Percentiles rank a stretch among this genome's conserved stretches.
phyloP scores from a whole-genome alignment of 164 flowering plant species.

The Annona squamosa region DNA sequence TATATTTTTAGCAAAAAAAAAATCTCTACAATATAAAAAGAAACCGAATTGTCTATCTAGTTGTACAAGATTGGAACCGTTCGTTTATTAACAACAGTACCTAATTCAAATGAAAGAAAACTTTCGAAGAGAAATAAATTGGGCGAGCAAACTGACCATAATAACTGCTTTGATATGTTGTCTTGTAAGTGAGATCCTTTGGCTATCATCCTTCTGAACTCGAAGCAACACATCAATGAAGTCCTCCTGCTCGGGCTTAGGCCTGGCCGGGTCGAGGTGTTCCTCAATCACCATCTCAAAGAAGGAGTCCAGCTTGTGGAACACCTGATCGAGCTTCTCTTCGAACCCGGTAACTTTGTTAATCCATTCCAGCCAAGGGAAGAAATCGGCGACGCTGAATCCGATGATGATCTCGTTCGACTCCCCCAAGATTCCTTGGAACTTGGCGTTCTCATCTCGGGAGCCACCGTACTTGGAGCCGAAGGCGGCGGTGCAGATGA shows the following conservation, averaged over 20 bases:
- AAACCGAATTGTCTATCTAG: too few relatives aligned
- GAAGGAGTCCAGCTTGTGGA: conserved; percentile 31
- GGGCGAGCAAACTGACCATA: conserved; percentile 2
- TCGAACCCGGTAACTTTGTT: conserved; percentile 37
- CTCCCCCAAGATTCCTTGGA: conserved; percentile 10
- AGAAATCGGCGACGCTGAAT: conserved; percentile 36
- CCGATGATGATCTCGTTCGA: conserved; percentile 3
- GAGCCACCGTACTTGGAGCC: conserved; percentile 18
- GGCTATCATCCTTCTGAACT: conserved; percentile 15
- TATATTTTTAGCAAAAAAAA: too few relatives aligned
- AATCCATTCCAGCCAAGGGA: conserved; percentile 49
- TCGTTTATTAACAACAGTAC: too few relatives aligned
- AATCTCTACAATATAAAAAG: too few relatives aligned
- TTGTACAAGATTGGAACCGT: too few relatives aligned
- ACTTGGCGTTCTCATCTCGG: not conserved
- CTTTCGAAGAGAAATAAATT: not conserved
- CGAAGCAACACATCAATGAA: conserved; percentile 50
- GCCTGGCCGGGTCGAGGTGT: conserved; percentile 20
- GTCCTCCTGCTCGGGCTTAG: conserved; percentile 29
- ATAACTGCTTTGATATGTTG: conserved; percentile 15
- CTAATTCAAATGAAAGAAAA: not conserved
- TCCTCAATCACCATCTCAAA: conserved; percentile 39
- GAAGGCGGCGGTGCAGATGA: conserved; percentile 27
- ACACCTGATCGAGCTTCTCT: conserved; percentile 25
- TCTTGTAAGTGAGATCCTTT: not conserved